Percentiles rank a stretch among this genome's conserved stretches.
Conservation (phyloP, 192 early-diverging fungal species). For the Obelidium mucronatum region DNA sequence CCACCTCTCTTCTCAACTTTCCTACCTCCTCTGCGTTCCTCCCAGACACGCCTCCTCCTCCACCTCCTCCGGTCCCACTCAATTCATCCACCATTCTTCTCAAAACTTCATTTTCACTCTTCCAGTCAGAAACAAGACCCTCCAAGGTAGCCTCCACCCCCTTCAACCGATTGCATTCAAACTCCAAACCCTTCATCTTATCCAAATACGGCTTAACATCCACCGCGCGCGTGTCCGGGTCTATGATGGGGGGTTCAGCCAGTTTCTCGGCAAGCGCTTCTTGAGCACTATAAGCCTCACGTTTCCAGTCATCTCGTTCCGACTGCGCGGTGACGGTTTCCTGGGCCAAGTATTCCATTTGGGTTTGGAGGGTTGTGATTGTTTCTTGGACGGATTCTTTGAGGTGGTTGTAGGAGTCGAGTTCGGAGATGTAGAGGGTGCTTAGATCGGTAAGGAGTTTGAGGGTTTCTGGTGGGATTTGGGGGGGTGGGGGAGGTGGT, state of each 20-base stretch:
- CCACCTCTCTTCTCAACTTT: neutral
- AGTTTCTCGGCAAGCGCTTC: neutral
- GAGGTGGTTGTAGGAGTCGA: neutral
- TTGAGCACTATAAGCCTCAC: neutral
- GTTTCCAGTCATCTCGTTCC: neutral
- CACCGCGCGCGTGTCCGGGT: neutral
- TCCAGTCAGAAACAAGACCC: slow-evolving; percentile 15
- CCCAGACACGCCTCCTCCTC: no score
- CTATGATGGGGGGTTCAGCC: neutral
- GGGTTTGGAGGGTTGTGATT: neutral
- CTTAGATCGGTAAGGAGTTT: neutral
- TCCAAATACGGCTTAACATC: neutral
- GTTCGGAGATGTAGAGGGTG: slow-evolving; percentile 6
- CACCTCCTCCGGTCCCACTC: neutral
- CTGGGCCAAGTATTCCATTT: neutral
- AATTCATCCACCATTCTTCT: slow-evolving; percentile 25
- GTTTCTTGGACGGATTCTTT: neutral
- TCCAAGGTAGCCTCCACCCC: slow-evolving; percentile 13
- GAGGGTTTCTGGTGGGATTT: slow-evolving; percentile 1
- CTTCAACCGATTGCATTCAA: slow-evolving; percentile 5
- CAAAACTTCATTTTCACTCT: slow-evolving; percentile 25
- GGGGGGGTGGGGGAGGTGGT: neutral
- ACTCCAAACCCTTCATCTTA: slow-evolving; percentile 3
- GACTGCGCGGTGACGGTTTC: neutral
- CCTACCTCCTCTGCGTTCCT: neutral